Evolutionary conservation across 805 yeast genomes (phyloP).

Genomic region (Starmerella apicola): DNA sequence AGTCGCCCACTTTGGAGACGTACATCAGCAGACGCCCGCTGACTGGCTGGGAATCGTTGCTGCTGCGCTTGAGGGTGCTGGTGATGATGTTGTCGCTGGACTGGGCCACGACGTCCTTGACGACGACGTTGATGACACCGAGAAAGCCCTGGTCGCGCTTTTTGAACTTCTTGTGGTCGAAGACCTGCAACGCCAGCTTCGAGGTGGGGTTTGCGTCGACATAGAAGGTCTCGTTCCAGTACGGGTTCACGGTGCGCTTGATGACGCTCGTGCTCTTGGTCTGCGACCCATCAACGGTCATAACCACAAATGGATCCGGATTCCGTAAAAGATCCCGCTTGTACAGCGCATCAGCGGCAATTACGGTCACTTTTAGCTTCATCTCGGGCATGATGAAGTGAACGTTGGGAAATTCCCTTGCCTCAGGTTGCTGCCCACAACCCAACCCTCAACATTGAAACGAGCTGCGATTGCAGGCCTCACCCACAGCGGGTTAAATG

Average conservation of each 20-base stretch:
- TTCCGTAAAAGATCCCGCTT: constrained; percentile 90
- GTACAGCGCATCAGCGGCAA: constrained; percentile 91
- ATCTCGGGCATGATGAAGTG: constrained; percentile 8
- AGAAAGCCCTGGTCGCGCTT: constrained; percentile 97
- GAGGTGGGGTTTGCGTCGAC: constrained; percentile 43
- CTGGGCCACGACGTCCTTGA: constrained; percentile 61
- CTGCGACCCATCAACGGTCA: constrained; percentile 95
- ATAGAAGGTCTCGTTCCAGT: constrained; percentile 89
- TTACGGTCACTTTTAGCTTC: constrained; percentile 32
- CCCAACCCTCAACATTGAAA: no score
- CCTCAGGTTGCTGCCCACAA: no score
- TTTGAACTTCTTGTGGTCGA: constrained; percentile 94
- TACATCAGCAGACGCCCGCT: constrained; percentile 56
- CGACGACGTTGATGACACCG: constrained; percentile 85
- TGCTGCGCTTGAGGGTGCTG: constrained; percentile 68
- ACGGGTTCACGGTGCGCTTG: constrained; percentile 87
- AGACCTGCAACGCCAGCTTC: constrained; percentile 81
- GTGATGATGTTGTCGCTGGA: constrained; percentile 67
- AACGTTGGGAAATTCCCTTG: no score
- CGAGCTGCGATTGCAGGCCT: no score
- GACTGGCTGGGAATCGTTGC: constrained; percentile 86
- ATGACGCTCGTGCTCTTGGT: constrained; percentile 91
- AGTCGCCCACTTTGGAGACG: constrained; percentile 4
- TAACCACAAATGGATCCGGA: constrained; percentile 96
- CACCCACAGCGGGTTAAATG: no score